Evolutionary conservation across 371 early-diverging fungal genomes (phyloP).

Genomic region (Mycotypha africana): DNA sequence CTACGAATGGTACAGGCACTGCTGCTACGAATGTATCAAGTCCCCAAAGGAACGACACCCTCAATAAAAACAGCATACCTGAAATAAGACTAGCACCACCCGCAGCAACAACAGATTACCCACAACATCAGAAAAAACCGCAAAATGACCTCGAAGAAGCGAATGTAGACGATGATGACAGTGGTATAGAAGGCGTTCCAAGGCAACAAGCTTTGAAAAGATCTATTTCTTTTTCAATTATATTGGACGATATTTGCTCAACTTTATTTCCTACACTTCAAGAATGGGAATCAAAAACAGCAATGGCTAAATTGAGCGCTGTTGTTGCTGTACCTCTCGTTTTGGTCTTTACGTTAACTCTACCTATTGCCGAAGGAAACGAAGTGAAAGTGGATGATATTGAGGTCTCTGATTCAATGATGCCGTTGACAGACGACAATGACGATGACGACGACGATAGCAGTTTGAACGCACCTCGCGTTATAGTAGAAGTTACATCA

Average conservation of each 20-base stretch:
- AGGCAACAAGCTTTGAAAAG: constrained; percentile 2
- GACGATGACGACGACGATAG: too few species aligned
- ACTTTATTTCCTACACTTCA: constrained; percentile 50
- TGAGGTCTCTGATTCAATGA: too few species aligned
- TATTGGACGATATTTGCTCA: constrained; percentile 4
- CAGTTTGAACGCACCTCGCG: too few species aligned
- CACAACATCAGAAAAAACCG: too few species aligned
- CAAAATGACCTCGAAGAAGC: too few species aligned
- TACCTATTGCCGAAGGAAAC: constrained; percentile 53
- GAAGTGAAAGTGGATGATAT: constrained; percentile 36
- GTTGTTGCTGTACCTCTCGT: constrained; percentile 54
- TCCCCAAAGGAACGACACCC: not conserved
- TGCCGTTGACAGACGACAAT: too few species aligned
- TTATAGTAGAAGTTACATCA: too few species aligned
- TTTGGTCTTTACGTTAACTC: constrained; percentile 48
- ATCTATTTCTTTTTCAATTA: not conserved
- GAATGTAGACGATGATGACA: too few species aligned
- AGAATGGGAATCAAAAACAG: constrained; percentile 45
- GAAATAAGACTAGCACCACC: constrained; percentile 36
- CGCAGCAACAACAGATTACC: too few species aligned
- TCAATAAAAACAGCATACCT: constrained; percentile 17
- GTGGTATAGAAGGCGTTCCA: not conserved
- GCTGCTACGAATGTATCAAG: too few species aligned
- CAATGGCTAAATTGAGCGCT: constrained; percentile 48
- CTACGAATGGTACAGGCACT: too few species aligned